These are phyloP conservation scores for Colletotrichum sp. DNA, from an alignment of 2,329 filamentous ascomycete genomes.

Conservation along the genomic window DNA sequence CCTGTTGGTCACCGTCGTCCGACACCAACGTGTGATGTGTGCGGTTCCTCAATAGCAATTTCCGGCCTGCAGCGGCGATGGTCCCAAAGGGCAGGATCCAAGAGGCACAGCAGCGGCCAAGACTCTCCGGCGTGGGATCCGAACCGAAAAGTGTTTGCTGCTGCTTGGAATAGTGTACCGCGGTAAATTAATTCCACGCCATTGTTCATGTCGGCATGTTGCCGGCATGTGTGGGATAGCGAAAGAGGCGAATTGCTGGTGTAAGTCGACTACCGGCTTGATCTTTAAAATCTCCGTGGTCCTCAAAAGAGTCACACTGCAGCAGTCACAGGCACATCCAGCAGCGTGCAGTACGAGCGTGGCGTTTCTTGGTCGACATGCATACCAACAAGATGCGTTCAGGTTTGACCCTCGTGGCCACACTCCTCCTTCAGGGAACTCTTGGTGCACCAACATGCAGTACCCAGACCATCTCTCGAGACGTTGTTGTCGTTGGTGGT, in stretches of 20 bases:
- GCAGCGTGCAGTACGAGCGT: neutral
- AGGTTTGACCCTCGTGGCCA: neutral
- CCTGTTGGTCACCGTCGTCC: neutral
- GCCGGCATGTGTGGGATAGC: neutral
- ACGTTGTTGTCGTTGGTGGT: conserved; percentile 44
- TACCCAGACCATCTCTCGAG: conserved; percentile 18
- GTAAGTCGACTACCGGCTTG: neutral
- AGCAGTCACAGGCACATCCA: neutral
- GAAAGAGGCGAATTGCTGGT: neutral
- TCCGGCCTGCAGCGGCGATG: neutral
- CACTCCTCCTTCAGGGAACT: neutral
- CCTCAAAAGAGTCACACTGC: neutral
- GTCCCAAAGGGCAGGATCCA: neutral
- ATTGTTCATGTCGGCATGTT: neutral
- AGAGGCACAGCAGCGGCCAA: neutral
- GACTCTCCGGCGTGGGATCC: neutral
- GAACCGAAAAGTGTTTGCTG: neutral
- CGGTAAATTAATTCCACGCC: neutral
- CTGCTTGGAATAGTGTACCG: neutral
- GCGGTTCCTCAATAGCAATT: neutral
- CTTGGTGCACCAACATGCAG: neutral
- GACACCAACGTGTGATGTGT: neutral
- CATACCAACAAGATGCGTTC: neutral
- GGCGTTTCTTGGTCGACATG: neutral
- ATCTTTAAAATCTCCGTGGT: neutral